phyloP scores from a whole-genome alignment of 768 basidiomycete genomes.

The Termitomyces sp. region DNA sequence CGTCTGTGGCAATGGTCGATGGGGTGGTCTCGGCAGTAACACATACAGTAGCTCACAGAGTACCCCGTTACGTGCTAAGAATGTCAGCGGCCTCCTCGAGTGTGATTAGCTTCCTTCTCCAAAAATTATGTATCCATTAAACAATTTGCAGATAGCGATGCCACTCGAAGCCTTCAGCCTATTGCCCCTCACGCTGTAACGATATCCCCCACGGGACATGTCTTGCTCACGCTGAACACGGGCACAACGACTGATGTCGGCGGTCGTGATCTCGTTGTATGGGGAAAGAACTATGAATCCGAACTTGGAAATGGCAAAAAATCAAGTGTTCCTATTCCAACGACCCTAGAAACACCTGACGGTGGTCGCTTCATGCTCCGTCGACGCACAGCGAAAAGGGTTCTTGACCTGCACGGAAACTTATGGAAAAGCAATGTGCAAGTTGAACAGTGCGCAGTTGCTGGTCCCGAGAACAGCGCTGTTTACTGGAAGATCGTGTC shows the following conservation, averaged over 20 bases:
- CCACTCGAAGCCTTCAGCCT: slow-evolving; percentile 50
- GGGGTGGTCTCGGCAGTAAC: slow-evolving; percentile 70
- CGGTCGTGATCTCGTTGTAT: slow-evolving; percentile 63
- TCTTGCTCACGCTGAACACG: slow-evolving; percentile 69
- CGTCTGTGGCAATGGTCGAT: slow-evolving; percentile 80
- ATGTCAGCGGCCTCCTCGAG: slow-evolving; percentile 79
- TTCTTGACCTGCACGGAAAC: slow-evolving; percentile 55
- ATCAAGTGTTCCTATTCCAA: slow-evolving; percentile 50
- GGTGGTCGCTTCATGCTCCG: slow-evolving; percentile 58
- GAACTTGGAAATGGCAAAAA: slow-evolving; percentile 76
- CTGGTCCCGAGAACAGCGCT: slow-evolving; percentile 57
- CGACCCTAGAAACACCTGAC: slow-evolving; percentile 40
- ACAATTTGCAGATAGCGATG: slow-evolving; percentile 57
- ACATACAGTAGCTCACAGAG: slow-evolving; percentile 66
- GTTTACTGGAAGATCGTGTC: slow-evolving; percentile 62
- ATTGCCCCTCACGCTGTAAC: slow-evolving; percentile 58
- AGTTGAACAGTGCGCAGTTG: slow-evolving; percentile 60
- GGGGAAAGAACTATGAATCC: slow-evolving; percentile 70
- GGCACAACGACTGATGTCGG: slow-evolving; percentile 38
- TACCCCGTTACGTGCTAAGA: slow-evolving; percentile 66
- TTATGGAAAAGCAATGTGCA: slow-evolving; percentile 53
- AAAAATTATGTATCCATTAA: neutral
- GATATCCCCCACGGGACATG: slow-evolving; percentile 72
- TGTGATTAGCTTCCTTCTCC: slow-evolving; percentile 44
- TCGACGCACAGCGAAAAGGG: slow-evolving; percentile 40